Percentiles rank a stretch among this genome's conserved stretches.
Evolutionary conservation across 441 rosid genomes (phyloP).

Genomic region (Erodium trifolium): DNA sequence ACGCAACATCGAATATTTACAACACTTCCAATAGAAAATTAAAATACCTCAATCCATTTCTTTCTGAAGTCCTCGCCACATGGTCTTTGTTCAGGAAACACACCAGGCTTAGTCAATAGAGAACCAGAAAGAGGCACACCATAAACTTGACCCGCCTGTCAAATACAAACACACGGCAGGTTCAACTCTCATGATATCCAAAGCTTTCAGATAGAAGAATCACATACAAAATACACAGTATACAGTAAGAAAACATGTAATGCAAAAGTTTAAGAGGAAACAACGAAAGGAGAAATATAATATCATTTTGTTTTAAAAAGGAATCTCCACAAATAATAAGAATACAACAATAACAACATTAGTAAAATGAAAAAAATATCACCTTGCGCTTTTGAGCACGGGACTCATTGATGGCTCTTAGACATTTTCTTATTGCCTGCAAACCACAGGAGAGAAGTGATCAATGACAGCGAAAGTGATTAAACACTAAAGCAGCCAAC

Average conservation of each 20-base stretch:
- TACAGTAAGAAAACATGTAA: neutral
- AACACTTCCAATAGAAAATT: neutral
- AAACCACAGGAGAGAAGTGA: slow-evolving; percentile 3
- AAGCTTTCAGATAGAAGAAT: neutral
- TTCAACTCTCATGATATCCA: slow-evolving; percentile 18
- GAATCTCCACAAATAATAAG: slow-evolving; percentile 7
- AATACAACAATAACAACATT: neutral
- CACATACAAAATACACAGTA: neutral
- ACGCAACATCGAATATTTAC: neutral
- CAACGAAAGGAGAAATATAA: neutral
- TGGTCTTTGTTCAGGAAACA: slow-evolving; percentile 75
- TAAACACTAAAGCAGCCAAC: slow-evolving; percentile 2
- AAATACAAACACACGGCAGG: slow-evolving; percentile 13
- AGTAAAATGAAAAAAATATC: neutral
- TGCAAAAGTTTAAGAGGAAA: slow-evolving; percentile 3
- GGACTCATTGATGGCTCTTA: slow-evolving; percentile 92
- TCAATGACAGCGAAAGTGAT: slow-evolving; percentile 11
- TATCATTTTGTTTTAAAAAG: neutral
- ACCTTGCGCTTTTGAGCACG: slow-evolving; percentile 99
- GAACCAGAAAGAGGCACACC: slow-evolving; percentile 84
- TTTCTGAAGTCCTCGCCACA: slow-evolving; percentile 78
- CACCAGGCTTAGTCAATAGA: slow-evolving; percentile 65
- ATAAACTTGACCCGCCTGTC: slow-evolving; percentile 97
- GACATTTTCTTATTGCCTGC: slow-evolving; percentile 80
- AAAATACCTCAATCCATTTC: slow-evolving; percentile 92